These are phyloP conservation scores for Epichloe hybrida DNA, from an alignment of 2,329 filamentous ascomycete species.

Conservation along the genomic window DNA sequence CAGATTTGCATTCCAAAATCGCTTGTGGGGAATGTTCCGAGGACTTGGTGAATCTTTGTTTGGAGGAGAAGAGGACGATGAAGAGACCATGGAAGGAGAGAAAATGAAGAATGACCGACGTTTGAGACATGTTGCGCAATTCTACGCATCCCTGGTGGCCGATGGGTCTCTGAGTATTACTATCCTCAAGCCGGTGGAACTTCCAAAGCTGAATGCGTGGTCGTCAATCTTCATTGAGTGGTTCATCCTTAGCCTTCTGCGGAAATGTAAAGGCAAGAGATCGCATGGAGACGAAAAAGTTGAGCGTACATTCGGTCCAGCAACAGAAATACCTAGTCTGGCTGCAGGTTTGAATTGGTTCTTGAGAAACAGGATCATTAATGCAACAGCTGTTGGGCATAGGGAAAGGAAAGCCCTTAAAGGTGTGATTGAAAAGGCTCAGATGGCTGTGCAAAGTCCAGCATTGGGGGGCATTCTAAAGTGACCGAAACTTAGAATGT, in stretches of 20 bases:
- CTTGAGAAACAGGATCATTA: slow-evolving; percentile 58
- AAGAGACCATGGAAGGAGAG: slow-evolving; percentile 34
- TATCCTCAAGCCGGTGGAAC: slow-evolving; percentile 57
- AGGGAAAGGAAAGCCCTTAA: slow-evolving; percentile 34
- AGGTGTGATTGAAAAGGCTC: slow-evolving; percentile 19
- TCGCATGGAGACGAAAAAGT: slow-evolving; percentile 43
- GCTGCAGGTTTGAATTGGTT: slow-evolving; percentile 68
- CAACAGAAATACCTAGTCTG: slow-evolving; percentile 52
- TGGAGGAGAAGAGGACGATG: slow-evolving; percentile 47
- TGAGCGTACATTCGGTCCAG: slow-evolving; percentile 51
- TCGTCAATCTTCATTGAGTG: slow-evolving; percentile 70
- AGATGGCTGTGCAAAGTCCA: slow-evolving; percentile 13
- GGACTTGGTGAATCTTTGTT: slow-evolving; percentile 71
- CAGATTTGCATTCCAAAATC: slow-evolving; percentile 75
- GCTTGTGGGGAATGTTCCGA: slow-evolving; percentile 75
- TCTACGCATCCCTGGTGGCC: slow-evolving; percentile 38
- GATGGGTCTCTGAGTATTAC: slow-evolving; percentile 31
- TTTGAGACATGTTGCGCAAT: slow-evolving; percentile 38
- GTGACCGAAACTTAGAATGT: too few relatives aligned
- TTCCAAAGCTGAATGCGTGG: slow-evolving; percentile 63
- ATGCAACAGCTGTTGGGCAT: slow-evolving; percentile 40
- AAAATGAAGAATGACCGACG: slow-evolving; percentile 34
- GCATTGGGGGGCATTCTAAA: too few relatives aligned
- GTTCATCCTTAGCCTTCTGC: slow-evolving; percentile 61
- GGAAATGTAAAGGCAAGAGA: slow-evolving; percentile 40